Conservation (phyloP, 148 eudicot species). For the Rhododendron henanense region DNA sequence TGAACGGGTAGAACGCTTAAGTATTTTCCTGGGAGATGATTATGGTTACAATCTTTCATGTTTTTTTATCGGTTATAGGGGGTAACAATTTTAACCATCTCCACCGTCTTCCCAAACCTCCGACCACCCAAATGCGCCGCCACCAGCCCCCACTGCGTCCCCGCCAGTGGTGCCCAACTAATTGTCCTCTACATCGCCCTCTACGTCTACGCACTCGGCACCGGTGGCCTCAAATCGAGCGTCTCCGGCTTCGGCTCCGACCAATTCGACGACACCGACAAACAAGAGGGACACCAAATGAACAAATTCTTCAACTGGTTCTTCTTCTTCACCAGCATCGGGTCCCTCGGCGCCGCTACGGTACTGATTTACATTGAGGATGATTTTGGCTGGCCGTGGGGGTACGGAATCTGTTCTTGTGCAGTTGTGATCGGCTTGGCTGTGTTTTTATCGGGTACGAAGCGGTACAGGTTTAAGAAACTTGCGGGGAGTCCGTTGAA, state of each 20-base stretch:
- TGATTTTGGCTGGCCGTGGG: constrained; percentile 45
- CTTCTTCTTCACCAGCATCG: constrained; percentile 51
- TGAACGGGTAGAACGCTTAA: too few species aligned
- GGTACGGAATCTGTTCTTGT: constrained; percentile 42
- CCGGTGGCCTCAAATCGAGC: constrained; percentile 66
- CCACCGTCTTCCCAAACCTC: neutral
- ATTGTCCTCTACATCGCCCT: constrained; percentile 42
- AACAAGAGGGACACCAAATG: constrained; percentile 39
- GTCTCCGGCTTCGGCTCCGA: constrained; percentile 70
- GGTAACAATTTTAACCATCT: constrained; percentile 3
- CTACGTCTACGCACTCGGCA: constrained; percentile 62
- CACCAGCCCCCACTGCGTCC: neutral
- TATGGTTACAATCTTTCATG: too few species aligned
- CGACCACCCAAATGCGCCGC: constrained; percentile 2
- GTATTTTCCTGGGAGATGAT: too few species aligned
- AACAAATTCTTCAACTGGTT: constrained; percentile 62
- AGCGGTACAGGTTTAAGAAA: constrained; percentile 7
- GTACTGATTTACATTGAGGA: constrained; percentile 55
- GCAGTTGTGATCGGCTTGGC: neutral
- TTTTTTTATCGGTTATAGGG: neutral
- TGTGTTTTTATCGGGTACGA: neutral
- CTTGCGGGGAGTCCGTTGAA: constrained; percentile 9
- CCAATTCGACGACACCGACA: constrained; percentile 55
- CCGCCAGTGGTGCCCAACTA: neutral
- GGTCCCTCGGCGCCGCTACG: constrained; percentile 46